Percentiles rank a stretch among this genome's conserved stretches.
These are phyloP conservation scores for Schrenkiella parvula DNA, from an alignment of 345 rosid species.

Conservation along the genomic window DNA sequence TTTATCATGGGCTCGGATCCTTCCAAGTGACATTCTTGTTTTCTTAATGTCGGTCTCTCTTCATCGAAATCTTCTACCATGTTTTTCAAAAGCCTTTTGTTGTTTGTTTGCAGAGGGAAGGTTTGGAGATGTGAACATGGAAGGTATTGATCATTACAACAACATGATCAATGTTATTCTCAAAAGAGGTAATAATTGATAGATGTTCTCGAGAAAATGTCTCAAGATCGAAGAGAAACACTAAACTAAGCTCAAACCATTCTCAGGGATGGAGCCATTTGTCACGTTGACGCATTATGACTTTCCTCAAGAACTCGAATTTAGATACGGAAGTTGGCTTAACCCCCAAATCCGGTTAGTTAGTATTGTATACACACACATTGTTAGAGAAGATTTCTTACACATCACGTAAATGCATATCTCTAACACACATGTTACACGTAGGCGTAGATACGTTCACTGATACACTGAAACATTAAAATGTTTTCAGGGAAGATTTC, in stretches of 20 bases:
- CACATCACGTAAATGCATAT: too few relatives aligned
- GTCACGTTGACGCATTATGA: conserved; percentile 70
- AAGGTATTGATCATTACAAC: conserved; percentile 56
- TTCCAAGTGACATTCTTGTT: conserved; percentile 48
- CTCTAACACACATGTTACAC: not conserved
- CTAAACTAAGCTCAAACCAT: not conserved
- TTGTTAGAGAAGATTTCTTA: too few relatives aligned
- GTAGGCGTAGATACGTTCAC: not conserved
- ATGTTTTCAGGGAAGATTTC: conserved; percentile 54
- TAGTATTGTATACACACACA: not conserved
- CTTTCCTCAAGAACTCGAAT: conserved; percentile 70
- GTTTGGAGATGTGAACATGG: conserved; percentile 58
- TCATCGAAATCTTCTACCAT: not conserved
- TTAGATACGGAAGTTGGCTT: conserved; percentile 70
- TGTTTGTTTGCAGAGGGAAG: conserved; percentile 48
- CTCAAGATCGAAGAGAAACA: not conserved
- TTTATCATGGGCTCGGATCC: conserved; percentile 73
- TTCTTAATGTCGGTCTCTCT: not conserved
- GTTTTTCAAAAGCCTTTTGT: not conserved
- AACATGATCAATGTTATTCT: conserved; percentile 48
- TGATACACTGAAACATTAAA: not conserved
- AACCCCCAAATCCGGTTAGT: conserved; percentile 51
- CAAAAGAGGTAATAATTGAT: conserved; percentile 35
- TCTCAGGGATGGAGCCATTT: conserved; percentile 71
- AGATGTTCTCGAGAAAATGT: not conserved